A percentile compares a stretch with the other conserved stretches of the same genome.
These are phyloP conservation scores for Porpolomopsis calyptriformis DNA, from an alignment of 768 basidiomycete genomes.

Conservation along the genomic window DNA sequence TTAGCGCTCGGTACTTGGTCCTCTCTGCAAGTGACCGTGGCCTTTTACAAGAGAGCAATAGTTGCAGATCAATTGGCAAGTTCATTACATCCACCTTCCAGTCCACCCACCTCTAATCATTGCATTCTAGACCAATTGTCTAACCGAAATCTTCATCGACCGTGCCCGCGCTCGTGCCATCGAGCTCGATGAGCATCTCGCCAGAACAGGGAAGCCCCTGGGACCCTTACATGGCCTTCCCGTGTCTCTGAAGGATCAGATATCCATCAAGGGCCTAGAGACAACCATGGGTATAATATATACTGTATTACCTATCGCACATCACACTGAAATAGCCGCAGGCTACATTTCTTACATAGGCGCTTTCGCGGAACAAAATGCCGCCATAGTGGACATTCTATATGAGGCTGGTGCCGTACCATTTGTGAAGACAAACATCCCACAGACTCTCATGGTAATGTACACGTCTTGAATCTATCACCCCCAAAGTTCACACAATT, in stretches of 20 bases:
- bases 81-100: not conserved
- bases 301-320: not conserved
- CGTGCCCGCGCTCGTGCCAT: slow-evolving; percentile 53
- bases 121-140: slow-evolving; percentile 21
- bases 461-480: not conserved
- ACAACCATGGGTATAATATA: slow-evolving; percentile 17
- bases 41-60: slow-evolving; percentile 69
- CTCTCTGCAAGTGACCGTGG: slow-evolving; percentile 56
- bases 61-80: slow-evolving; percentile 69
- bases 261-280: slow-evolving; percentile 58
- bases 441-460: slow-evolving; percentile 65
- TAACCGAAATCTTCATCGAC: slow-evolving; percentile 78
- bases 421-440: slow-evolving; percentile 67
- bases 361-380: slow-evolving; percentile 43
- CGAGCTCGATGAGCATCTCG: slow-evolving; percentile 53
- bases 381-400: slow-evolving; percentile 58
- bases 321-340: slow-evolving; percentile 11
- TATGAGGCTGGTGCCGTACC: slow-evolving; percentile 57
- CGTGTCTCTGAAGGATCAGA: slow-evolving; percentile 66
- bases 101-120: not conserved
- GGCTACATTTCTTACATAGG: slow-evolving; percentile 72
- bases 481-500: not conserved
- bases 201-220: slow-evolving; percentile 48
- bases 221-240: slow-evolving; percentile 73
- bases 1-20: slow-evolving; percentile 48